Evolutionary conservation across 2,329 filamentous ascomycete species (phyloP).

Genomic region (Thermomyces lanuginosus): DNA sequence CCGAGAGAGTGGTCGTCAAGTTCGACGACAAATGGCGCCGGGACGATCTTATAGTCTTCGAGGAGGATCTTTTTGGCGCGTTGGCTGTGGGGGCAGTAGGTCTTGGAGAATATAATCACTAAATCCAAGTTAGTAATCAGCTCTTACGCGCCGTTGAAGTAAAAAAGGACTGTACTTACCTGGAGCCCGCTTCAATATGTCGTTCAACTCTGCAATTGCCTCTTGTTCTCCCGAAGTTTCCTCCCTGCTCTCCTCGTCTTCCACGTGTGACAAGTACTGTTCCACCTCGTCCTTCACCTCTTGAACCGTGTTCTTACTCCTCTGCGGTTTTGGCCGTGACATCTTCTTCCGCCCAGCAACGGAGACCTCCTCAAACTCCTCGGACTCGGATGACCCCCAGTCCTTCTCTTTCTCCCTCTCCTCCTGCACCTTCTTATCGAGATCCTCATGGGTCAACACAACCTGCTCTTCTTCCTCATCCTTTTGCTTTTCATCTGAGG

Average conservation of each 20-base stretch:
- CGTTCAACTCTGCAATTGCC: constrained; percentile 55
- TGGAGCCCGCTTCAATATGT: constrained; percentile 68
- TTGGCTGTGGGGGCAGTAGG: constrained; percentile 75
- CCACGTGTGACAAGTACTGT: constrained; percentile 22
- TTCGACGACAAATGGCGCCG: constrained; percentile 74
- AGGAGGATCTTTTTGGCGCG: constrained; percentile 74
- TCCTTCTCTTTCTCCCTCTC: constrained; percentile 1
- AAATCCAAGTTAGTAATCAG: constrained; percentile 5
- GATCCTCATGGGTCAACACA: constrained; percentile 13
- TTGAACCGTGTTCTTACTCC: constrained; percentile 17
- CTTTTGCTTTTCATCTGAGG: constrained; percentile 46
- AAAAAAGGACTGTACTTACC: constrained; percentile 37
- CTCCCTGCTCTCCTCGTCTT: constrained; percentile 2
- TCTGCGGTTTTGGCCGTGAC: constrained; percentile 24
- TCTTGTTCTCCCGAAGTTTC: constrained; percentile 12
- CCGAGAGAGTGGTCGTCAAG: constrained; percentile 71
- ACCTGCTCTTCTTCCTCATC: constrained; percentile 39
- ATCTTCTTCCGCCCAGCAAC: constrained; percentile 40
- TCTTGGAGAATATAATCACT: constrained; percentile 95
- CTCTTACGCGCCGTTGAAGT: constrained; percentile 1
- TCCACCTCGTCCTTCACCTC: constrained; percentile 43
- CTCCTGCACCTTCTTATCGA: constrained; percentile 10
- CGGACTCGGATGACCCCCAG: too few relatives aligned
- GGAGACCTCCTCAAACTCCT: constrained; percentile 28
- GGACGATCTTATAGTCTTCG: constrained; percentile 67